These are phyloP conservation scores for Pleomassaria siparia DNA, from an alignment of 2,329 filamentous ascomycete species.

Conservation along the genomic window DNA sequence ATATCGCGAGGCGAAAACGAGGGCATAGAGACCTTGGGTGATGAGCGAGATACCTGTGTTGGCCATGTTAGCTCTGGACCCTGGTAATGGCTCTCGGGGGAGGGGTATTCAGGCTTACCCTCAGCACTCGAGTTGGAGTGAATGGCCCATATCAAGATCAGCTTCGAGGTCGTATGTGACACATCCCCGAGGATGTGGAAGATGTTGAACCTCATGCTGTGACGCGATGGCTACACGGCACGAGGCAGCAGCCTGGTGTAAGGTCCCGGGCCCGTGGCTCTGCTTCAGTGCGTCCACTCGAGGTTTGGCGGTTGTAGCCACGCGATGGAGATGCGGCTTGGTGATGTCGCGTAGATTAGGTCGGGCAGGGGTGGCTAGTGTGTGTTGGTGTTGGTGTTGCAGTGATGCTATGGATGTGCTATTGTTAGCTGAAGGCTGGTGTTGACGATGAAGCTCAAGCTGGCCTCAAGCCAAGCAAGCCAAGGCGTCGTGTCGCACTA, in stretches of 20 bases:
- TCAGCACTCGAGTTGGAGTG: slow-evolving; percentile 86
- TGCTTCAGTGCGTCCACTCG: background rate
- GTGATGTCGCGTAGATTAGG: slow-evolving; percentile 1
- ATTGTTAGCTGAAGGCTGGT: slow-evolving; percentile 15
- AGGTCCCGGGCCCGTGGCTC: slow-evolving; percentile 3
- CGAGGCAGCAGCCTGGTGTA: slow-evolving; percentile 22
- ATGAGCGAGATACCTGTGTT: slow-evolving; percentile 79
- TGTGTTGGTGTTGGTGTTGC: slow-evolving; percentile 1
- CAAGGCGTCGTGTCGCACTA: background rate
- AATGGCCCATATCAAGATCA: slow-evolving; percentile 87
- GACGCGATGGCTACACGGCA: slow-evolving; percentile 30
- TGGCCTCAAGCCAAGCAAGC: slow-evolving; percentile 1
- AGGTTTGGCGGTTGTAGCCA: background rate
- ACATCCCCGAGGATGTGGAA: slow-evolving; percentile 82
- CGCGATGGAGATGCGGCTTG: background rate
- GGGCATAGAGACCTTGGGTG: slow-evolving; percentile 82
- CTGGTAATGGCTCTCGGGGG: background rate
- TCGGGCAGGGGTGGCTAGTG: background rate
- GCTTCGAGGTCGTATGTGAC: slow-evolving; percentile 83
- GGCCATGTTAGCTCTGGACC: slow-evolving; percentile 2
- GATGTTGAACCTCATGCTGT: slow-evolving; percentile 42
- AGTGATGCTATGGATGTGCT: slow-evolving; percentile 10
- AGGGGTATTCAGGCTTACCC: slow-evolving; percentile 50
- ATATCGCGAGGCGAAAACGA: slow-evolving; percentile 86
- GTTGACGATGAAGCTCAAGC: slow-evolving; percentile 3